Conservation (phyloP, 1,284 basidiomycete species). For the Sphagnurus paluster region DNA sequence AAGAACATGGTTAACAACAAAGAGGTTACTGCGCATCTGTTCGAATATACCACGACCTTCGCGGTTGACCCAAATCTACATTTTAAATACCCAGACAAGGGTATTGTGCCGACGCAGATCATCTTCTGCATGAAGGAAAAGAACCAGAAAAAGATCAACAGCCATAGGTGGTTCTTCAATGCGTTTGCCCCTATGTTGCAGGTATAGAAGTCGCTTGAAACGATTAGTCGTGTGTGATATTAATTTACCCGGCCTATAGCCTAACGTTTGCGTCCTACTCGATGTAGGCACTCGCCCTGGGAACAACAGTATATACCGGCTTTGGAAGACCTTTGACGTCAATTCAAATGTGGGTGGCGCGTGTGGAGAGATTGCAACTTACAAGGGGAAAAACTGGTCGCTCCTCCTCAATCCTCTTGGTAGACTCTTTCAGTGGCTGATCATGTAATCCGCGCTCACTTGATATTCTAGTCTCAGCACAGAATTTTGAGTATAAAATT, state of each 20-base stretch:
- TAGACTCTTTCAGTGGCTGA: conserved; percentile 32
- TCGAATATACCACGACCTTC: conserved; percentile 94
- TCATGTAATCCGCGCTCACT: not conserved
- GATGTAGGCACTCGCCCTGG: conserved; percentile 93
- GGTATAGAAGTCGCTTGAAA: conserved; percentile 35
- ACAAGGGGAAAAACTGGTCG: conserved; percentile 89
- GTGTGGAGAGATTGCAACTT: conserved; percentile 92
- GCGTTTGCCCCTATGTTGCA: conserved; percentile 78
- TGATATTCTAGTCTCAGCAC: conserved; percentile 73
- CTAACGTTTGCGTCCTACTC: conserved; percentile 86
- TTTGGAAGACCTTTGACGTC: conserved; percentile 95
- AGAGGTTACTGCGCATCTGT: conserved; percentile 90
- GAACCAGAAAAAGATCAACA: conserved; percentile 96
- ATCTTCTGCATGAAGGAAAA: conserved; percentile 94
- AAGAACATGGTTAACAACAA: conserved; percentile 88
- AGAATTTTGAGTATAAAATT: conserved; percentile 95
- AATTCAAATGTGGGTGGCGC: conserved; percentile 94
- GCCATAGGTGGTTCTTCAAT: conserved; percentile 95
- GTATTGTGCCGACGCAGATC: conserved; percentile 91
- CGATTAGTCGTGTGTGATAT: not conserved
- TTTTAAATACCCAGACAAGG: conserved; percentile 95
- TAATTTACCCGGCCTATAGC: conserved; percentile 44
- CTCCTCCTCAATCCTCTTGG: conserved; percentile 84
- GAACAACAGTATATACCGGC: conserved; percentile 83
- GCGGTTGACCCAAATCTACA: conserved; percentile 86